phyloP scores from a whole-genome alignment of 2,329 filamentous ascomycete genomes.

The Alternaria sp. region DNA sequence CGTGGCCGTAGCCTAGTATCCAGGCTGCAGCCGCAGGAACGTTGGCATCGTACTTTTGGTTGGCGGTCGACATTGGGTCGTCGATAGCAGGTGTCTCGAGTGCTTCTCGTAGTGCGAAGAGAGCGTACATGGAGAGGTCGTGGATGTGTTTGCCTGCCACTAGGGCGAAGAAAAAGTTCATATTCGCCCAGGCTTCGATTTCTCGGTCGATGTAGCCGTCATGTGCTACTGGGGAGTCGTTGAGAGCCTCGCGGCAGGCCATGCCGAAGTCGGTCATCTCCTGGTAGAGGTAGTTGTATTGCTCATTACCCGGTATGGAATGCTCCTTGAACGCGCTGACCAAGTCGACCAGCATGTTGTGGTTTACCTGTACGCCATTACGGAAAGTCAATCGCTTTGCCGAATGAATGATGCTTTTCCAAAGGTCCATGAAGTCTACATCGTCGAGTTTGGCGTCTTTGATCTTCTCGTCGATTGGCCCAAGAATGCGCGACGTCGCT shows the following conservation, averaged over 20 bases:
- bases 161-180: slow-evolving; percentile 44
- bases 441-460: slow-evolving; percentile 26
- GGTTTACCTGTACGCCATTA: slow-evolving; percentile 9
- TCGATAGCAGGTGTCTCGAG: slow-evolving; percentile 35
- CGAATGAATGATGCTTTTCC: slow-evolving; percentile 45
- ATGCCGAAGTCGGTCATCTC: slow-evolving; percentile 34
- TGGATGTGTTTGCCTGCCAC: slow-evolving; percentile 27
- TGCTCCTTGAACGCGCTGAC: slow-evolving; percentile 38
- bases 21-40: slow-evolving; percentile 45
- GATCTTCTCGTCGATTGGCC: slow-evolving; percentile 40
- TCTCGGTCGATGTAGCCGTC: slow-evolving; percentile 32
- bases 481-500: slow-evolving; percentile 27
- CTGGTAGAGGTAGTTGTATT: slow-evolving; percentile 32
- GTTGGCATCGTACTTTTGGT: slow-evolving; percentile 36
- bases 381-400: slow-evolving; percentile 35
- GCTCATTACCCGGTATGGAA: slow-evolving; percentile 26
- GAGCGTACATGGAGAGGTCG: slow-evolving; percentile 35
- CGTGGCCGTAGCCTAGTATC: slow-evolving; percentile 33
- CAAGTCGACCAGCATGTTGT: slow-evolving; percentile 32
- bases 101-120: slow-evolving; percentile 41
- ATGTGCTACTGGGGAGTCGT: slow-evolving; percentile 36
- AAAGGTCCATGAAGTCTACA: slow-evolving; percentile 36
- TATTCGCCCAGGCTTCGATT: slow-evolving; percentile 42
- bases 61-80: slow-evolving; percentile 25
- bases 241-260: slow-evolving; percentile 40